phyloP scores from a whole-genome alignment of 2,329 filamentous ascomycete genomes.

The Sporothrix variecibatus region DNA sequence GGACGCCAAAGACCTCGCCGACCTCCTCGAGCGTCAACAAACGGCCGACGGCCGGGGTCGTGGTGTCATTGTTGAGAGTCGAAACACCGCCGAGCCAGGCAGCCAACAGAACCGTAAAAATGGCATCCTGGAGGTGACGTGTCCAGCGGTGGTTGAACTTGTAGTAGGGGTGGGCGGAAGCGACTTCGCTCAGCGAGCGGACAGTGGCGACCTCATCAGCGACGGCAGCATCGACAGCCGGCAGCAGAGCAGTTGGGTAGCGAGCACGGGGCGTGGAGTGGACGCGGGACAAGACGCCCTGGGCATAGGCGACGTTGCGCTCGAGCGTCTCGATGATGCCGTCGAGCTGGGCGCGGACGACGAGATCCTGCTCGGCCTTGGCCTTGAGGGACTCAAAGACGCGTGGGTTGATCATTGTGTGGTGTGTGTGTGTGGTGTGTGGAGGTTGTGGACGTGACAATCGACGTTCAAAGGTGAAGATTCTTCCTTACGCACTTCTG shows the following conservation, averaged over 20 bases:
- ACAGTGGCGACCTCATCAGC: slow-evolving; percentile 71
- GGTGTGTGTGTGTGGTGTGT: neutral
- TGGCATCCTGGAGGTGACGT: slow-evolving; percentile 78
- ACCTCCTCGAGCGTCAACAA: slow-evolving; percentile 89
- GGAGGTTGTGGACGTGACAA: neutral
- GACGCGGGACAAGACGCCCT: slow-evolving; percentile 82
- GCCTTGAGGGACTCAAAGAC: slow-evolving; percentile 87
- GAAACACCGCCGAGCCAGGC: slow-evolving; percentile 75
- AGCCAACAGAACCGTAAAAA: slow-evolving; percentile 56
- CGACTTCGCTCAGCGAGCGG: slow-evolving; percentile 67
- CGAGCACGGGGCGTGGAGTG: slow-evolving; percentile 76
- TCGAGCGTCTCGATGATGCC: slow-evolving; percentile 81
- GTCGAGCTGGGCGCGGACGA: slow-evolving; percentile 78
- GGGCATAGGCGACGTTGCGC: slow-evolving; percentile 76
- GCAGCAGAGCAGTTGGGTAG: slow-evolving; percentile 63
- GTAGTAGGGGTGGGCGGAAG: slow-evolving; percentile 92
- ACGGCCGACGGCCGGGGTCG: slow-evolving; percentile 55
- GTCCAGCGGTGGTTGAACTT: slow-evolving; percentile 91
- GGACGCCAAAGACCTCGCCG: slow-evolving; percentile 76
- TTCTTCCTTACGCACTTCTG: neutral
- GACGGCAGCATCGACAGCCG: slow-evolving; percentile 71
- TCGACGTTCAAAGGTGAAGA: neutral
- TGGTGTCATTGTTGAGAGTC: slow-evolving; percentile 31
- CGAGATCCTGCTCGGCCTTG: slow-evolving; percentile 85
- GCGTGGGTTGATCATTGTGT: slow-evolving; percentile 69